These are phyloP conservation scores for Petunia hybrid DNA, from an alignment of 305 asterid genomes.

Conservation along the genomic window DNA sequence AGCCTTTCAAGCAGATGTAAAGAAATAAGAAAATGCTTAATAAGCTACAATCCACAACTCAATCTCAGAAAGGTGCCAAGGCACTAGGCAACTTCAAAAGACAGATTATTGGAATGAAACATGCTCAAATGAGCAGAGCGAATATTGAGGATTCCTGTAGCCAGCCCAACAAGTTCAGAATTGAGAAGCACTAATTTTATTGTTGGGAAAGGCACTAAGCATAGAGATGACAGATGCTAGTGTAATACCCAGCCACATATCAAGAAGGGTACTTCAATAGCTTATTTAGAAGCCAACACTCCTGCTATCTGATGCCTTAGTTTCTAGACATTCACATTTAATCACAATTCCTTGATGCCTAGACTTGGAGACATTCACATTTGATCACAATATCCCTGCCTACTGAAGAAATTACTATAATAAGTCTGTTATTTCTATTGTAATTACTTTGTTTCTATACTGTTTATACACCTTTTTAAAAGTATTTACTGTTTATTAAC, in stretches of 20 bases:
- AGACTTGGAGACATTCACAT: neutral
- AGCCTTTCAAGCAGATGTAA: slow-evolving; percentile 14
- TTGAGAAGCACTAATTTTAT: neutral
- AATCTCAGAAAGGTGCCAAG: neutral
- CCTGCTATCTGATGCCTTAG: neutral
- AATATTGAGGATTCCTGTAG: neutral
- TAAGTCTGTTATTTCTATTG: neutral
- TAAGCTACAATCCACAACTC: neutral
- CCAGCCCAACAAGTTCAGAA: neutral
- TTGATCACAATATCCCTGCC: neutral
- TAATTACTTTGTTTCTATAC: neutral
- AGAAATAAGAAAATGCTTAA: neutral
- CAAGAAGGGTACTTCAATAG: neutral
- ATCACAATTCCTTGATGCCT: neutral
- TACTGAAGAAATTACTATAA: neutral
- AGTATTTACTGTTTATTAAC: neutral
- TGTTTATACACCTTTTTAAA: neutral
- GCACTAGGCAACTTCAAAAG: neutral
- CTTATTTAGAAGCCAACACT: neutral
- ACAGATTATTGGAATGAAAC: neutral
- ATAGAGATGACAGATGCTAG: neutral
- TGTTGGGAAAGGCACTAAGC: neutral
- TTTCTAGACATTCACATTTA: neutral
- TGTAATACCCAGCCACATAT: neutral
- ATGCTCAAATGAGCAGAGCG: slow-evolving; percentile 5